Evolutionary conservation across 2,329 filamentous ascomycete species (phyloP), one percentile per base, ranked within the genome.

Genomic region (Ophiosphaerella herpotricha): DNA sequence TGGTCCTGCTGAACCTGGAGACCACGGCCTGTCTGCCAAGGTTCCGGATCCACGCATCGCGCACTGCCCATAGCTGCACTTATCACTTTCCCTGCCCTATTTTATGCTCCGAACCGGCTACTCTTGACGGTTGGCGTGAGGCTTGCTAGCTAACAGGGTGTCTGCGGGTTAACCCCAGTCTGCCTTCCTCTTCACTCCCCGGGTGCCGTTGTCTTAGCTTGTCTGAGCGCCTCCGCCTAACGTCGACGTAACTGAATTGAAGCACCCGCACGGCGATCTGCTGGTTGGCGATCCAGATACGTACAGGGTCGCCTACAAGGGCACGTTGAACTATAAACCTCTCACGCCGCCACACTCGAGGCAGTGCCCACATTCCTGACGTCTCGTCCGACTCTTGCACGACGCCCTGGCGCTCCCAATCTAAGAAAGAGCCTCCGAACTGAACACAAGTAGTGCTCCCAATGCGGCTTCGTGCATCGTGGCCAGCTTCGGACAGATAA

Each of bases 381-480:
- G 61, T 70, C 43, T 62, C 69, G 67, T 72, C 66, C 59, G 57
- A 70, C 69, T 61, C 60, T 21, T 68, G 63, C 67, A 70, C 67
- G 55, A 68, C 68, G 63, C 60, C 68, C 68, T 70, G 67, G 63
- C 66, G 55, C 65, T 59, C 65, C 62, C 64, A 65, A 64, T 66
- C 58, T 61, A 60, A 61, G 53, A 66, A 61, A 58, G 60, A 67
- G 62, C 63, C 61, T 67, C 66, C 62, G 59, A 68, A 63, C 60
- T 68, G 63, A 61, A 65, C 65, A 67, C 65, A 66, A 61, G 59
- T 64, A 53, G 58, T 61, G 56, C 58, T 64, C 71, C 71, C 61
- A 68, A 74, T 74, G 69, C 68, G 72, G 72, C 64, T 70, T 68
- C 62, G 63, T 73, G 72, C 70, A 73, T 71, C 58, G 63, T 70